Base-by-base conservation (phyloP, 2,329 filamentous ascomycete genomes). In the Paradendryphiella salina region DNA sequence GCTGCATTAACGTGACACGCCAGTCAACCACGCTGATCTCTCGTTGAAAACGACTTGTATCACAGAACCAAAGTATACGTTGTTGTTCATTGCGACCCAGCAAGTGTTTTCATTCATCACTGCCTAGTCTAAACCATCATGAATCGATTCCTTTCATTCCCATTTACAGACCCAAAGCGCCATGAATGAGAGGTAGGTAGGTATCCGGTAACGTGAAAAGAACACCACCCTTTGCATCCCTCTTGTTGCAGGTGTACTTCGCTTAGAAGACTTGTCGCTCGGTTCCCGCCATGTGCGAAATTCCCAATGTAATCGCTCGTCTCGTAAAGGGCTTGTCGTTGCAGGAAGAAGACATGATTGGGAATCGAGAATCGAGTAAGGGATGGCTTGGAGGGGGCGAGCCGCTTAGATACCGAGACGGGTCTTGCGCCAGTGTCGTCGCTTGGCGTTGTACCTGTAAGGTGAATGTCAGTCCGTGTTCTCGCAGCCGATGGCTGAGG, bases 381-480 rank as follows among this genome's bases (percentile, higher is more conserved):
- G 59, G 61, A 57, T 63, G 59, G 60, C 50, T 57, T 59, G 70
- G 62, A 64, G 70, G 73, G 76, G 73, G 76, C 73, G 78, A 82
- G 76, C 79, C 77, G 80, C 85, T 84, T 94, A 99, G 84, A 99
- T 95, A 77, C 91, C 91, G 82, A 99, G 90, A 78, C 91, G 89
- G 77, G 94, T 97, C 93, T 99, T 99, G 84, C 94, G 90, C 94
- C 94, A 99, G 80, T 99, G 94, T 82, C 94, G 89, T 81, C 94
- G 85, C 90, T 99, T 99, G 75, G 94, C 92, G 85, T 99, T 99
- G 88, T 99, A 99, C 83, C 94, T 99, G 77, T 71, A 23, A 36
- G 26, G 32, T 49, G 26, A 11, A 40, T 51, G 60, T 62, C 37
- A 61, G 57, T 52, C 32, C 17, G 45, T 47, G 41, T 28, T 48